A percentile compares a stretch with the other conserved stretches of the same genome.
Conservation (phyloP, 1,139 yeast species). For the Blastobotrys indianensis region DNA sequence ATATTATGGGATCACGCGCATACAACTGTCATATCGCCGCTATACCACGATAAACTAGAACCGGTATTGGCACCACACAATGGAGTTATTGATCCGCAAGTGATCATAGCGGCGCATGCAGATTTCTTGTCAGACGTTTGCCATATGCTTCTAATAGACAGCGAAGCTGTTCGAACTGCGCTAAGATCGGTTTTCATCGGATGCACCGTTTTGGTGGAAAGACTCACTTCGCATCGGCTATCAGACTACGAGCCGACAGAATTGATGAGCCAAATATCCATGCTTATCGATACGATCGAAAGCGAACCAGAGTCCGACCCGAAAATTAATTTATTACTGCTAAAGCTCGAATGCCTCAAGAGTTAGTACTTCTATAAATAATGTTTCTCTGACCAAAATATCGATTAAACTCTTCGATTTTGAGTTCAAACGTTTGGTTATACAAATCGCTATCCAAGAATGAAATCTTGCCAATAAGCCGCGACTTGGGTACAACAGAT, state of each 20-base stretch:
- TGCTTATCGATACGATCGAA: conserved; percentile 8
- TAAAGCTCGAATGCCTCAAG: conserved; percentile 9
- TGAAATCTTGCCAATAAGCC: conserved; percentile 8
- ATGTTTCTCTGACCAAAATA: neutral
- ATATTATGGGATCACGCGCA: conserved; percentile 26
- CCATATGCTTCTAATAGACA: conserved; percentile 16
- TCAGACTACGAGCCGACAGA: neutral
- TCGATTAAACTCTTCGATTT: conserved; percentile 6
- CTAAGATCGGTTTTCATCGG: conserved; percentile 15
- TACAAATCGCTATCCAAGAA: conserved; percentile 11
- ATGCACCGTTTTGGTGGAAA: conserved; percentile 10
- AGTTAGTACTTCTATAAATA: too few species aligned
- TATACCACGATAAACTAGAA: conserved; percentile 10
- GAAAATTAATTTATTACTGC: conserved; percentile 11
- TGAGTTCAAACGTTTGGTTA: conserved; percentile 10
- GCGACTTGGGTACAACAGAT: conserved; percentile 1
- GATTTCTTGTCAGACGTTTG: conserved; percentile 14
- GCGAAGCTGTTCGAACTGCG: conserved; percentile 11
- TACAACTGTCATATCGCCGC: conserved; percentile 17
- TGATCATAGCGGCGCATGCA: conserved; percentile 14
- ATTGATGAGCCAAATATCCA: neutral
- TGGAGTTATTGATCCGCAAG: conserved; percentile 18
- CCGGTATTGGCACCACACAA: conserved; percentile 3
- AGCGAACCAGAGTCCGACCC: conserved; percentile 6
- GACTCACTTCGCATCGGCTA: neutral